Evolutionary conservation across 2,329 filamentous ascomycete genomes (phyloP).

Genomic region (Alternaria sp.): DNA sequence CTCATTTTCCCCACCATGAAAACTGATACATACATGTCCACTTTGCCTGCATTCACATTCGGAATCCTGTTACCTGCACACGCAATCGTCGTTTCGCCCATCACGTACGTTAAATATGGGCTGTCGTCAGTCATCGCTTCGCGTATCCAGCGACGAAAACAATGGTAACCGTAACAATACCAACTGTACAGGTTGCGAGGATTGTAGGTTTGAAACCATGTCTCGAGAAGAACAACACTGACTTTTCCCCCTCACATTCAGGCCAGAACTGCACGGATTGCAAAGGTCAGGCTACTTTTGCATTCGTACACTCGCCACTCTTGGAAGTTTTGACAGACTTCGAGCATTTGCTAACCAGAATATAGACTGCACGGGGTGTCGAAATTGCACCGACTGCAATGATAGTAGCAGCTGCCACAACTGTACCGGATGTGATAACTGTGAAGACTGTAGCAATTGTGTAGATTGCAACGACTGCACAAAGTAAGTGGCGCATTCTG

Average conservation of each 20-base stretch:
- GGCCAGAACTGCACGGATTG: conserved; percentile 9
- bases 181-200: conserved; percentile 6
- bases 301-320: neutral
- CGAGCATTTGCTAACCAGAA: neutral
- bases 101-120: neutral
- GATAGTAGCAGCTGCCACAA: conserved; percentile 1
- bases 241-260: neutral
- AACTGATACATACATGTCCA: neutral
- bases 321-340: neutral
- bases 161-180: conserved; percentile 8
- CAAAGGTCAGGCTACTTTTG: conserved; percentile 1
- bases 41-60: neutral
- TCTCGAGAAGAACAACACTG: neutral
- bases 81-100: neutral
- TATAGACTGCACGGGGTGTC: conserved; percentile 5
- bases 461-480: conserved; percentile 1
- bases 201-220: conserved; percentile 1
- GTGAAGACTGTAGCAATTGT: conserved; percentile 1
- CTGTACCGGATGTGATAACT: conserved; percentile 2
- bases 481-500: neutral
- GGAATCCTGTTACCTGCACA: neutral
- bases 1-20: neutral
- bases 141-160: neutral
- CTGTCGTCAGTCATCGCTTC: neutral
- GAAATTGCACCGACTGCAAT: conserved; percentile 1